Base-by-base conservation (phyloP, 345 rosid genomes). In the Eucalyptus polyanthemos region DNA sequence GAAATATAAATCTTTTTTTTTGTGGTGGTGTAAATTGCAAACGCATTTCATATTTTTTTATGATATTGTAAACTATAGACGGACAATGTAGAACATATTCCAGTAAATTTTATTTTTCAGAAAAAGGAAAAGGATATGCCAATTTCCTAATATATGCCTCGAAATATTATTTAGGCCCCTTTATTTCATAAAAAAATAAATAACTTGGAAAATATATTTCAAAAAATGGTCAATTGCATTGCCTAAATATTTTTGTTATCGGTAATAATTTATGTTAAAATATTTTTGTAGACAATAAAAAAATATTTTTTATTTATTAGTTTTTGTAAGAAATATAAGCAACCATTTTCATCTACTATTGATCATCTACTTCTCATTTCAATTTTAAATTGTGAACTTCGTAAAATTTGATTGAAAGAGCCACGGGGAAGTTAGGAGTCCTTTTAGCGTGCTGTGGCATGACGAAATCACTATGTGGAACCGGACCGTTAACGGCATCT, bases 401-500 rank as follows among this genome's bases (percentile, higher is more conserved):
- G 1, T 56, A 56, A 56, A 56, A 24, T 56, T 56, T 56, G 62
- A 29, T 56, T 56, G 29, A 56, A 56, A 24, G 29, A 24, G 62
- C 27, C 29, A 56, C 0, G 6, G 2, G 62, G 2, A 56, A 17
- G 27, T 56, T 22, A 56, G 62, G 62, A 53, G 29, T 56, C 62
- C 62, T 22, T 22, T 22, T 9, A 56, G 62, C 6, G 4, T 54
- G 60, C 0, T 4, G 2, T 54, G 25, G 62, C 27, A 56, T 1
- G 12, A 22, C 3, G 6, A 54, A 21, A 54, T 56, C 62, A 56
- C 6, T 56, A 0, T 56, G 62, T 0, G 3, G 29, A 56, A 56
- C 1, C 1, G 0, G 6, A 56, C 11, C 2, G 3, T 56, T 9
- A 24, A 4, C 0, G 12, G 12, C 4, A 56, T 56, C 62, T 2